phyloP scores from a whole-genome alignment of 2,329 filamentous ascomycete species.

The Aspergillus fumigatiaffinis region DNA sequence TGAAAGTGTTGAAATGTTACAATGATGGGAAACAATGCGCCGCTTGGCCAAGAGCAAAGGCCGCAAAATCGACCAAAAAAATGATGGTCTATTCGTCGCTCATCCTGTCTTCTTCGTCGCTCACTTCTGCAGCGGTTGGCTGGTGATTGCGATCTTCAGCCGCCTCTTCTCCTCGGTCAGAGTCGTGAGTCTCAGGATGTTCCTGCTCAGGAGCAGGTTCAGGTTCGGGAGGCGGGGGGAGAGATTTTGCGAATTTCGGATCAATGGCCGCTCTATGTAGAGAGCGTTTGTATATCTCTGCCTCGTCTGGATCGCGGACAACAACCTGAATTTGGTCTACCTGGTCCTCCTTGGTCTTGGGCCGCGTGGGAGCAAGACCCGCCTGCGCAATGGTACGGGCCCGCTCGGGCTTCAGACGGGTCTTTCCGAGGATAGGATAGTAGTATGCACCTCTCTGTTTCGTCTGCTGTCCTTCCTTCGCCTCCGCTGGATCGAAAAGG shows the following conservation, averaged over 20 bases:
- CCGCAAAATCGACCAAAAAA: background rate
- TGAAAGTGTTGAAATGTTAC: conserved; percentile 5
- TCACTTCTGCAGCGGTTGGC: conserved; percentile 6
- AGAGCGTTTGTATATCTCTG: conserved; percentile 46
- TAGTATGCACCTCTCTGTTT: conserved; percentile 57
- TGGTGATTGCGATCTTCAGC: conserved; percentile 10
- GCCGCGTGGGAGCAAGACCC: conserved; percentile 36
- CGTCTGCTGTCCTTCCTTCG: conserved; percentile 18
- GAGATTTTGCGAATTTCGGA: conserved; percentile 35
- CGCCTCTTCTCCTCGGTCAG: conserved; percentile 4
- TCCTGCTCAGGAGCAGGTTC: conserved; percentile 8
- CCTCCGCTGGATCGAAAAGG: conserved; percentile 49
- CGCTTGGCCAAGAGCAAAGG: background rate
- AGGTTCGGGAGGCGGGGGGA: conserved; percentile 30
- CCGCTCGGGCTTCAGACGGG: conserved; percentile 51
- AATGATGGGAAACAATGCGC: conserved; percentile 2
- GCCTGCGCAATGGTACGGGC: conserved; percentile 42
- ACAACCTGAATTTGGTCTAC: conserved; percentile 52
- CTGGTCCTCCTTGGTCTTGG: conserved; percentile 42
- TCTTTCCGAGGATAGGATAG: conserved; percentile 57
- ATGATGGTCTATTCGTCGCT: conserved; percentile 15
- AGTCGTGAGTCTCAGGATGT: conserved; percentile 5
- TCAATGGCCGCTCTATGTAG: conserved; percentile 45
- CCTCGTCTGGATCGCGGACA: conserved; percentile 49
- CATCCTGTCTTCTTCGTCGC: conserved; percentile 16